phyloP scores from a whole-genome alignment of 306 rosid species.

The Cotoneaster glaucophyllus region DNA sequence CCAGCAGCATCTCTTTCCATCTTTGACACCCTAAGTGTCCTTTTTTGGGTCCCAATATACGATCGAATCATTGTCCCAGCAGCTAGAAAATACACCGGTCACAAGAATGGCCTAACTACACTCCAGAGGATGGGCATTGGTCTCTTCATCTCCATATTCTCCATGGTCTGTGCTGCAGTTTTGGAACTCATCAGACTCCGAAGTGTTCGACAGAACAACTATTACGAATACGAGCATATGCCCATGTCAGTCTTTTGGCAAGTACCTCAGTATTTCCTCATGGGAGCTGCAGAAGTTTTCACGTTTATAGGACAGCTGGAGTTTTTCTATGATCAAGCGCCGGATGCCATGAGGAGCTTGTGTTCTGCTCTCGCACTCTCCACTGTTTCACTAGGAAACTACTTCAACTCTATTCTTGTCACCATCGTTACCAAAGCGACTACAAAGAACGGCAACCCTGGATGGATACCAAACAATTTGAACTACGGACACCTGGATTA shows the following conservation, averaged over 20 bases:
- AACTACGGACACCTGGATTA: conserved; percentile 41
- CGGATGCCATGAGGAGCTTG: conserved; percentile 48
- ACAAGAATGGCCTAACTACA: conserved; percentile 37
- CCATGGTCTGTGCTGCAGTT: conserved; percentile 36
- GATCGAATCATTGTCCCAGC: conserved; percentile 53
- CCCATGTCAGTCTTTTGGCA: conserved; percentile 51
- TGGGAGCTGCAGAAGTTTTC: conserved; percentile 52
- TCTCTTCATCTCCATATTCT: conserved; percentile 39
- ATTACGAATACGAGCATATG: conserved; percentile 22
- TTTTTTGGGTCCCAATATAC: conserved; percentile 82
- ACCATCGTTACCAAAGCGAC: conserved; percentile 28
- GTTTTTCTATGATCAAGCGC: conserved; percentile 48
- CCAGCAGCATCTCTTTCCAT: conserved; percentile 67
- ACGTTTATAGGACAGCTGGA: conserved; percentile 37
- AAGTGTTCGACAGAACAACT: conserved; percentile 26
- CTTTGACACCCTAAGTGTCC: conserved; percentile 74
- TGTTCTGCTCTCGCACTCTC: conserved; percentile 44
- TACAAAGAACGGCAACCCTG: conserved; percentile 26
- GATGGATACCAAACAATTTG: conserved; percentile 51
- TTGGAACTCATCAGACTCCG: conserved; percentile 37
- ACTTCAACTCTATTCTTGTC: conserved; percentile 45
- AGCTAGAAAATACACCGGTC: conserved; percentile 41
- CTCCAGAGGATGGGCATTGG: conserved; percentile 53
- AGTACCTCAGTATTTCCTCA: conserved; percentile 45
- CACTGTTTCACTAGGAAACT: conserved; percentile 39